A percentile compares a stretch with the other conserved stretches of the same genome.
Evolutionary conservation across 2,329 filamentous ascomycete genomes (phyloP).

Genomic region (Colletotrichum salicis): DNA sequence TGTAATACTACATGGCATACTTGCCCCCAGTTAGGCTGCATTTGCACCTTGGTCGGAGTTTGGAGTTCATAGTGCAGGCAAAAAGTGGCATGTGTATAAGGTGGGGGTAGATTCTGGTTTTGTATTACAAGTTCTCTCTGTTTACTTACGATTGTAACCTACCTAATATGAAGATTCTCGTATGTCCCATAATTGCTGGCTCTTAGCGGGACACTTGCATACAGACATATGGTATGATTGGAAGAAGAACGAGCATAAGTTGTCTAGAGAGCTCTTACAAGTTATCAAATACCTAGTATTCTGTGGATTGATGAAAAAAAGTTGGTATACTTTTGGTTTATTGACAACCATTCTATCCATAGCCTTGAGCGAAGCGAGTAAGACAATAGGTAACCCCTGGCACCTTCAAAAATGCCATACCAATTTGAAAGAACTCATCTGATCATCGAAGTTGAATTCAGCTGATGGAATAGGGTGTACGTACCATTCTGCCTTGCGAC

Average conservation of each 20-base stretch:
- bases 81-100: not conserved
- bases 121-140: not conserved
- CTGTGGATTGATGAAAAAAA: too few relatives aligned
- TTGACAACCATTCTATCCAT: not conserved
- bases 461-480: not conserved
- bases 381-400: too few relatives aligned
- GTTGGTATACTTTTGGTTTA: not conserved
- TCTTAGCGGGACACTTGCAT: not conserved
- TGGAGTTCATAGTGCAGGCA: conserved; percentile 11
- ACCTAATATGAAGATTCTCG: not conserved
- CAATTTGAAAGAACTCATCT: not conserved
- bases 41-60: conserved; percentile 25
- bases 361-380: not conserved
- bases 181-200: not conserved
- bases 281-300: too few relatives aligned
- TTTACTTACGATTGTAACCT: not conserved
- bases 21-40: not conserved
- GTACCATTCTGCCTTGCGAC: not conserved
- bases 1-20: conserved; percentile 7
- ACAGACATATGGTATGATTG: not conserved
- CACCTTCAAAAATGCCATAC: not conserved
- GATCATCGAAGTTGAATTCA: not conserved
- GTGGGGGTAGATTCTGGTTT: not conserved
- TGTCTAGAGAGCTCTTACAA: too few relatives aligned
- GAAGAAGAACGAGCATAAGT: not conserved